Percentiles rank a stretch among this genome's conserved stretches.
phyloP scores from a whole-genome alignment of 1,284 basidiomycete species.

The Puccinia triticina region DNA sequence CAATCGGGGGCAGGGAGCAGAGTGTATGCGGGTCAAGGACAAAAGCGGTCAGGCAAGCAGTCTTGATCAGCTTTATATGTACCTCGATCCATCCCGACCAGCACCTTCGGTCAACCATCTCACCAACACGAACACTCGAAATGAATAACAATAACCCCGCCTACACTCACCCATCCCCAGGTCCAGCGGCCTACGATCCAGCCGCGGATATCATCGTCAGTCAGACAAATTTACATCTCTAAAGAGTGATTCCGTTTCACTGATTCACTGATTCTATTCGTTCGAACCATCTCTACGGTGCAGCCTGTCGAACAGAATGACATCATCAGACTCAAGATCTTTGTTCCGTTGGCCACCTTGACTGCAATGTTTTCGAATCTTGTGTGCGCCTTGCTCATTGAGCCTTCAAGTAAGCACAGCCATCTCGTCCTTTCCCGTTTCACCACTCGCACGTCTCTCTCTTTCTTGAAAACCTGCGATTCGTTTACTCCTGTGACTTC shows the following conservation, averaged over 20 bases:
- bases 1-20: no score
- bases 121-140: neutral
- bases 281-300: no score
- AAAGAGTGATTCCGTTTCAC: neutral
- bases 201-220: slow-evolving; percentile 40
- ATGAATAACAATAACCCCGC: slow-evolving; percentile 16
- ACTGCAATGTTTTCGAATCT: slow-evolving; percentile 46
- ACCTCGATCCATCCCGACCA: neutral
- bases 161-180: slow-evolving; percentile 4
- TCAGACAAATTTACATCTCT: neutral
- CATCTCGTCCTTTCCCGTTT: neutral
- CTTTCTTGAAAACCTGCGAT: neutral
- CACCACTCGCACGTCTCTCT: neutral
- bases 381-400: slow-evolving; percentile 42
- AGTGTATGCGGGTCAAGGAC: no score
- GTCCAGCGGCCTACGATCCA: slow-evolving; percentile 38
- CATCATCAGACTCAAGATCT: slow-evolving; percentile 50
- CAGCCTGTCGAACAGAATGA: slow-evolving; percentile 51
- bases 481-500: neutral
- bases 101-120: neutral
- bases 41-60: no score
- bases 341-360: slow-evolving; percentile 48
- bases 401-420: slow-evolving; percentile 44
- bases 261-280: neutral
- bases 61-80: no score